Conservation (phyloP, 148 eudicot species). For the Diospyros lotus region DNA sequence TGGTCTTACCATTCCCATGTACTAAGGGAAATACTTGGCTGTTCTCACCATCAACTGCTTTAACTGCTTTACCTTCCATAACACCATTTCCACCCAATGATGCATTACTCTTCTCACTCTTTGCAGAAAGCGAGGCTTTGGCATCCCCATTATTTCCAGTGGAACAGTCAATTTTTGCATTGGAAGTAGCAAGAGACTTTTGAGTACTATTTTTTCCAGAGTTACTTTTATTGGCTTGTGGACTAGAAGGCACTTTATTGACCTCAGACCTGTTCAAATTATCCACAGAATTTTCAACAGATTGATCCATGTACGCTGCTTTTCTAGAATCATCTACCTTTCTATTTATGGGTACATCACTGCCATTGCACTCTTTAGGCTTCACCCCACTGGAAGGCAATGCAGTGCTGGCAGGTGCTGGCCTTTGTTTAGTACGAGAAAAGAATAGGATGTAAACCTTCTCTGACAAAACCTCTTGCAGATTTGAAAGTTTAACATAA, state of each 20-base stretch:
- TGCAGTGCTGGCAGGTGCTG: slow-evolving; percentile 34
- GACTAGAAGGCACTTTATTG: slow-evolving; percentile 35
- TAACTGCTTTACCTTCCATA: slow-evolving; percentile 21
- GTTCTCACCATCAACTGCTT: slow-evolving; percentile 21
- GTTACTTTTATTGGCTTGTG: slow-evolving; percentile 36
- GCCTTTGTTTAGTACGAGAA: slow-evolving; percentile 72
- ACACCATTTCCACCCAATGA: not conserved
- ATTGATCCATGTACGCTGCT: slow-evolving; percentile 9
- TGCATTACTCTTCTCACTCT: slow-evolving; percentile 28
- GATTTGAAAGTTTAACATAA: slow-evolving; percentile 55
- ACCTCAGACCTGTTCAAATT: slow-evolving; percentile 29
- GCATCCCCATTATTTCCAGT: slow-evolving; percentile 31
- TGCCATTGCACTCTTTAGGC: slow-evolving; percentile 46
- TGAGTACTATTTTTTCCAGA: slow-evolving; percentile 31
- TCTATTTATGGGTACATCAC: slow-evolving; percentile 21
- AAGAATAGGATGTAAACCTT: slow-evolving; percentile 94
- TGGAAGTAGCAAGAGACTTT: slow-evolving; percentile 27
- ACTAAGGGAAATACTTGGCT: slow-evolving; percentile 17
- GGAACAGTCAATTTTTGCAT: slow-evolving; percentile 33
- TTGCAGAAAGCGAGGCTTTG: slow-evolving; percentile 19
- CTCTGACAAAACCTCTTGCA: slow-evolving; percentile 84
- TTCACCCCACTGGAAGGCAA: slow-evolving; percentile 46
- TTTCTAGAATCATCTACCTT: slow-evolving; percentile 15
- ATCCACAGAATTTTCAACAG: slow-evolving; percentile 23
- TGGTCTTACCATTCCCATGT: slow-evolving; percentile 48